Base-by-base conservation (phyloP, 345 rosid species). In the Pseudoturritis turrita region DNA sequence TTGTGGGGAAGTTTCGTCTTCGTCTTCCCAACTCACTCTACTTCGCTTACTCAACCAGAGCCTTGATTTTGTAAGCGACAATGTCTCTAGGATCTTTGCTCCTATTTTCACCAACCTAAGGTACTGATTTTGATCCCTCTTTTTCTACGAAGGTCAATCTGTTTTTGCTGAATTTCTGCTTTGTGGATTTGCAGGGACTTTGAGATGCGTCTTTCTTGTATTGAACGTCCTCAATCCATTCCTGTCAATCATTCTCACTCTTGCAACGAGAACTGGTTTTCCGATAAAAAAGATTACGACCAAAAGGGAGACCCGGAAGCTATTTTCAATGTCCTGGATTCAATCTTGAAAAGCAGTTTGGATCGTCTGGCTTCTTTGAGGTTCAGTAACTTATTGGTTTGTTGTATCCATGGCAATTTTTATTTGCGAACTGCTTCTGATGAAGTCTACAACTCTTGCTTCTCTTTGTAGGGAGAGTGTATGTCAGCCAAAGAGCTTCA, bases 321-420 rank as follows among this genome's bases (percentile, higher is more conserved):
- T 14, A 85, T 77, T 40, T 85, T 85, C 62, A 83, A 75, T 70
- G 84, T 52, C 2, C 43, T 89, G 78, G 88, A 89, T 84, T 77
- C 83, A 17, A 80, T 83, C 70, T 78, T 91, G 21, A 87, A 83
- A 78, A 84, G 76, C 44, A 85, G 82, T 66, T 79, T 90, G 81
- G 92, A 88, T 65, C 88, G 91, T 31, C 73, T 91, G 57, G 80
- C 85, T 72, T 77, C 79, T 1, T 76, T 87, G 87, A 87, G 96
- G 92, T 86, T 37, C 4, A 19, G 5, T 45, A 14, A 26, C 15
- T 53, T 31, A 10, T n/a, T 31, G 31, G 55, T 45, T 68, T 62
- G n/a, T n/a, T 13, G 40, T 8, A 60, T 39, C 25, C 9, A 15
- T 21, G 47, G 22, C 7, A 7, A 13, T 39, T 33, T 19, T 6